Base-by-base conservation (phyloP, 2,329 filamentous ascomycete genomes). In the Rhexocercosporidium sp. region DNA sequence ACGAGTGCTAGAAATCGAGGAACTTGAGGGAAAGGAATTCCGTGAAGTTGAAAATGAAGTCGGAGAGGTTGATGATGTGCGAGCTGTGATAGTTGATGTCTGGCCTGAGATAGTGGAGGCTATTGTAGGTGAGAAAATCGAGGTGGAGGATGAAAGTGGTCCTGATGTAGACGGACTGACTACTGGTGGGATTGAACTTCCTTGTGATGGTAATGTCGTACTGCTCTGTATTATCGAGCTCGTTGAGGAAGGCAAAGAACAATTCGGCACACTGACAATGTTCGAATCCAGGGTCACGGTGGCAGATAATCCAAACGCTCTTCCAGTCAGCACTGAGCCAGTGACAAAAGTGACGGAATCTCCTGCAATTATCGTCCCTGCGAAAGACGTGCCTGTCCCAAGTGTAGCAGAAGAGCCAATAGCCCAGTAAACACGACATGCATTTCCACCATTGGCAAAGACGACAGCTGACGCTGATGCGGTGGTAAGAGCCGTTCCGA, bases 341-440 rank as follows among this genome's bases (percentile, higher is more conserved):
- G 61, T 59, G 29, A 11, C 29, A 6, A 62, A 59, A 29, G 47
- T 69, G 9, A 69, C 60, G 1, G 67, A 64, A 25, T 22, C 41
- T 11, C 16, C 29, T 7, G 67, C 64, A 47, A 66, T 29, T 37
- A 69, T 66, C 8, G 56, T 69, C 22, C 67, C 67, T 16, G 34
- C 27, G 39, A 69, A 66, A 41, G 29, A 59, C 39, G 37, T 59
- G 7, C 20, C 56, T 4, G 37, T 59, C 22, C 64, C 67, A 6
- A 69, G 22, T 34, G 64, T 69, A 25, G 61, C 67, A 1, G 67
- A 66, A 3, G 53, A 64, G 31, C 67, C 67, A 18, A 66, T 25
- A 20, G 57, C 37, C 65, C 65, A 67, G 47, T 54, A 67, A 39
- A 67, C 65, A 37, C 59, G 59, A 20, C 57, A 53, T 37, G 57